Evolutionary conservation across 495 filamentous ascomycete species (phyloP), one percentile per base, ranked within the genome.

Genomic region (Aspergillus mulundensis): DNA sequence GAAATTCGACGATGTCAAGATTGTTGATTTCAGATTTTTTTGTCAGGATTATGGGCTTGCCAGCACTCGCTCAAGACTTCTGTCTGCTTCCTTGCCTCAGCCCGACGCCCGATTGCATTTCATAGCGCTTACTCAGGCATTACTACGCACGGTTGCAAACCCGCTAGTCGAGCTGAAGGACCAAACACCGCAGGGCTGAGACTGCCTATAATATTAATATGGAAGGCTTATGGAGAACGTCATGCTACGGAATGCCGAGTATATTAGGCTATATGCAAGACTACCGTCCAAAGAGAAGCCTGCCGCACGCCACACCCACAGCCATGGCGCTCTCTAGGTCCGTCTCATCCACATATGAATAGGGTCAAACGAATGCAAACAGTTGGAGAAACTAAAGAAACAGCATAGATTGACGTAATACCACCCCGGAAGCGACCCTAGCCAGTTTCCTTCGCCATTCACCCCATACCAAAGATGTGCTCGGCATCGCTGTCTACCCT

Each of bases 401-500:
- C 53, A 61, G 66, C 61, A 66, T 60, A 64, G 57, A 69, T 70
- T 64, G 75, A 76, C 73, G 70, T 65, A 72, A 65, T 64, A 78
- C 75, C 74, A 73, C 75, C 75, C 75, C 75, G 73, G 75, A 76
- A 75, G 75, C 75, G 74, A 75, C 74, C 75, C 75, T 77, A 76
- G 55, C 66, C 71, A 76, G 60, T 65, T 64, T 76, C 75, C 75
- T 63, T 76, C 75, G 73, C 74, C 75, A 75, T 51, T 38, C 60
- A 76, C 69, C 74, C 46, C 48, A 36, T 39, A 48, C 44, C 41
- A 36, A 19, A 61, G 58, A 60, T 39, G 57, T 50, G 40, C 28
- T 43, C 41, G 48, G 32, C 41, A 57, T 47, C 32, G n/a, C 36
- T n/a, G 21, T 52, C 48, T 30, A 25, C 50, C 50, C 44, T 38